phyloP scores from a whole-genome alignment of 805 yeast genomes.

The Yamadazyma philogaea region DNA sequence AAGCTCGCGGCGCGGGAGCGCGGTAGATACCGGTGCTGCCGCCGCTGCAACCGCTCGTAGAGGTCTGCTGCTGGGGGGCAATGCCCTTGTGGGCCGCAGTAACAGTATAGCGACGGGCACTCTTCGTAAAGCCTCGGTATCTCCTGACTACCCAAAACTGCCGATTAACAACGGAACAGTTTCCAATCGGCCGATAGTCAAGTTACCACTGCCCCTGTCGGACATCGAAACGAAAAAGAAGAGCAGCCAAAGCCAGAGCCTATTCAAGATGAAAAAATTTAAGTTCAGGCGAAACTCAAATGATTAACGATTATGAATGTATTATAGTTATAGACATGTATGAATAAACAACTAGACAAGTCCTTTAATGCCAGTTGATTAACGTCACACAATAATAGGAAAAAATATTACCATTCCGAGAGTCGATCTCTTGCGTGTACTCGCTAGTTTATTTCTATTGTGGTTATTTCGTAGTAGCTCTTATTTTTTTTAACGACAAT shows the following conservation, averaged over 20 bases:
- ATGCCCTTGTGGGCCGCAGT: neutral
- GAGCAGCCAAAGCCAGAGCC: neutral
- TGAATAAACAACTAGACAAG: neutral
- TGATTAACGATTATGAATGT: conserved; percentile 15
- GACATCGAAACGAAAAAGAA: conserved; percentile 16
- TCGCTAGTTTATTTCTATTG: too few species aligned
- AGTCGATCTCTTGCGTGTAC: too few species aligned
- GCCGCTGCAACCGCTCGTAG: neutral
- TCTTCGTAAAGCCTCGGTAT: conserved; percentile 1
- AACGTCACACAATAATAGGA: too few species aligned
- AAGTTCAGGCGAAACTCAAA: conserved; percentile 29
- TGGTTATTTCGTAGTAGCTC: too few species aligned
- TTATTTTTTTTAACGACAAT: too few species aligned
- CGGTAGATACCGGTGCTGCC: neutral
- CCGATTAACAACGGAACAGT: conserved; percentile 13
- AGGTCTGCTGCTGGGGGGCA: neutral
- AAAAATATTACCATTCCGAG: too few species aligned
- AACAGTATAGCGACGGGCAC: conserved; percentile 3
- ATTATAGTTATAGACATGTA: conserved; percentile 9
- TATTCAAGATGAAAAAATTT: conserved; percentile 22
- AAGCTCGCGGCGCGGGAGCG: neutral
- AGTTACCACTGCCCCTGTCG: conserved; percentile 16
- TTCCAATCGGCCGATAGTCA: conserved; percentile 7
- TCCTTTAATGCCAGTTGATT: too few species aligned
- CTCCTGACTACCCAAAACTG: conserved; percentile 15